phyloP scores from a whole-genome alignment of 1,284 basidiomycete species.

The Lentinula novae-zelandiae region DNA sequence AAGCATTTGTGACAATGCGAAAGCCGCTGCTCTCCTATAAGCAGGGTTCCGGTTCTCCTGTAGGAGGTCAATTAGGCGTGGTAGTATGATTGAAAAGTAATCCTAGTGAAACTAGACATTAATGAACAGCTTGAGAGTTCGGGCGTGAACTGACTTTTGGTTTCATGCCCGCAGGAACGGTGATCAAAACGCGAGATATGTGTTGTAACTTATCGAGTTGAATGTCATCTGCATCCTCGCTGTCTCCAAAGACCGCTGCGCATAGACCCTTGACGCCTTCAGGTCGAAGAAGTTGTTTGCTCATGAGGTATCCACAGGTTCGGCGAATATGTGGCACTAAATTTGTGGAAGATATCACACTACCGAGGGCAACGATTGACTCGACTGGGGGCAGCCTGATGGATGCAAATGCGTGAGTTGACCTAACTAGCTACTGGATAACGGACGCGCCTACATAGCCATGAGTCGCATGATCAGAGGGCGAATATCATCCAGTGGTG shows the following conservation, averaged over 20 bases:
- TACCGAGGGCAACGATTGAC: slow-evolving; percentile 59
- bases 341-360: slow-evolving; percentile 43
- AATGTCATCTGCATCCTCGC: slow-evolving; percentile 42
- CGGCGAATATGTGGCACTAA: slow-evolving; percentile 50
- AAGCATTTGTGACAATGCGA: slow-evolving; percentile 64
- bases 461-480: slow-evolving; percentile 53
- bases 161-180: slow-evolving; percentile 51
- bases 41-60: slow-evolving; percentile 35
- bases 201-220: slow-evolving; percentile 67
- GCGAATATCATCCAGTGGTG: slow-evolving; percentile 34
- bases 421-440: slow-evolving; percentile 16
- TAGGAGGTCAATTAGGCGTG: slow-evolving; percentile 50
- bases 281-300: slow-evolving; percentile 62
- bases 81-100: slow-evolving; percentile 54
- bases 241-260: slow-evolving; percentile 63
- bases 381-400: slow-evolving; percentile 61
- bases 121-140: not conserved
- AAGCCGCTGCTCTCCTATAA: slow-evolving; percentile 63
- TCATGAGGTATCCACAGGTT: slow-evolving; percentile 56
- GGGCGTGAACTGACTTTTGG: slow-evolving; percentile 40
- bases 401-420: slow-evolving; percentile 4
- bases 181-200: slow-evolving; percentile 51
- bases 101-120: slow-evolving; percentile 36
- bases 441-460: slow-evolving; percentile 44
- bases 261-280: slow-evolving; percentile 67